phyloP scores from a whole-genome alignment of 2,329 filamentous ascomycete genomes.

The Tolypocladium paradoxum region DNA sequence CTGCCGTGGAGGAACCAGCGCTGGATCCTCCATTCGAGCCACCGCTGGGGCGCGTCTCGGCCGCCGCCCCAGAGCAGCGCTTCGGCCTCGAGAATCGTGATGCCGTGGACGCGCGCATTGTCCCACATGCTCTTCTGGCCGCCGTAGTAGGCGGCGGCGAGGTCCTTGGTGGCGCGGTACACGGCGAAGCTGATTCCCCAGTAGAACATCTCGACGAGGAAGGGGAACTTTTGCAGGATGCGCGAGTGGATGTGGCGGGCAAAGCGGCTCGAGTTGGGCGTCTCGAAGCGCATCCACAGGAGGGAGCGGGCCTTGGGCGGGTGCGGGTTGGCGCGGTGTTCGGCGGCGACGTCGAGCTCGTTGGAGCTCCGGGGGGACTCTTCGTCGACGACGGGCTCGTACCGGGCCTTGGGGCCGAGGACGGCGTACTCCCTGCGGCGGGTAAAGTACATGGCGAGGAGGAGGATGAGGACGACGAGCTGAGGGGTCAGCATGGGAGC shows the following conservation, averaged over 20 bases:
- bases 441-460: conserved; percentile 25
- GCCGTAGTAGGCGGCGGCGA: conserved; percentile 6
- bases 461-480: conserved; percentile 26
- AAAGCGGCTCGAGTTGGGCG: conserved; percentile 52
- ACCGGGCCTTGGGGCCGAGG: conserved; percentile 9
- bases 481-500: conserved; percentile 3
- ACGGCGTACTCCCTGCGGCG: conserved; percentile 24
- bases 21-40: conserved; percentile 35
- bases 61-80: conserved; percentile 4
- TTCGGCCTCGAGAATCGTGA: conserved; percentile 4
- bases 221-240: conserved; percentile 56
- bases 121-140: conserved; percentile 26
- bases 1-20: conserved; percentile 44
- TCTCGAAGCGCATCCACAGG: conserved; percentile 27
- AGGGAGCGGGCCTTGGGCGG: conserved; percentile 8
- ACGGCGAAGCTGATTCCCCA: conserved; percentile 35
- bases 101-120: conserved; percentile 2
- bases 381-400: conserved; percentile 13
- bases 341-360: conserved; percentile 7
- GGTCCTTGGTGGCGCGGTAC: conserved; percentile 5
- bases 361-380: conserved; percentile 13
- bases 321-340: conserved; percentile 4
- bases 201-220: conserved; percentile 65
- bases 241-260: conserved; percentile 50
- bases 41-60: conserved; percentile 3